These are phyloP conservation scores for Plasmodium knowlesi DNA, from an alignment of 169 alveolate species.

Conservation along the genomic window DNA sequence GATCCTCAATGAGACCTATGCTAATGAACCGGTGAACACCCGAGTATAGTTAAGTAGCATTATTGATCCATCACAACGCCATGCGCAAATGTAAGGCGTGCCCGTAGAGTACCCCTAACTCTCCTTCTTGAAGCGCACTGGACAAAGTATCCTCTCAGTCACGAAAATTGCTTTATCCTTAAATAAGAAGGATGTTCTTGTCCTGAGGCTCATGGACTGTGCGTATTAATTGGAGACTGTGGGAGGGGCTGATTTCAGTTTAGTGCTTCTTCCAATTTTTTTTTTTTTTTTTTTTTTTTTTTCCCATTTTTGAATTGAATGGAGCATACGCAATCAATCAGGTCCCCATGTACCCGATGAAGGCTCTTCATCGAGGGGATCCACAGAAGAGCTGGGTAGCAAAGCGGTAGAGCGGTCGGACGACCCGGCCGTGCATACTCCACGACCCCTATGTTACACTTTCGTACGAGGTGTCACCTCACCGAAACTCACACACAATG, in stretches of 20 bases:
- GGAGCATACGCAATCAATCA: background rate
- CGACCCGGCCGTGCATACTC: background rate
- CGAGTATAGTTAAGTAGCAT: too few relatives aligned
- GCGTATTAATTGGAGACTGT: background rate
- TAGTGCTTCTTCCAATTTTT: background rate
- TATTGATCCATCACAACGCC: too few relatives aligned
- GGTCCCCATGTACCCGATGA: background rate
- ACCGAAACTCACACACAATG: background rate
- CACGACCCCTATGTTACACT: too few relatives aligned
- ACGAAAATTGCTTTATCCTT: background rate
- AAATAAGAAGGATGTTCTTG: background rate
- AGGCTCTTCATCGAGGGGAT: background rate
- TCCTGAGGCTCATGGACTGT: background rate
- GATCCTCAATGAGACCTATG: too few relatives aligned
- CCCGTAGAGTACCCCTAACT: background rate
- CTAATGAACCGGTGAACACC: too few relatives aligned
- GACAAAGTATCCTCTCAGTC: background rate
- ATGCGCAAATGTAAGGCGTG: too few relatives aligned
- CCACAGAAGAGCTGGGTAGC: background rate
- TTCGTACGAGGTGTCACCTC: background rate
- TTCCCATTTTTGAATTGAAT: too few relatives aligned
- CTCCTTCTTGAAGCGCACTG: background rate
- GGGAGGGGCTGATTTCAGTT: background rate
- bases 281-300: too few relatives aligned
- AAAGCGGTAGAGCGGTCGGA: background rate